These are phyloP conservation scores for Aspergillus ochraceoroseus DNA, from an alignment of 2,329 filamentous ascomycete species.

Conservation along the genomic window DNA sequence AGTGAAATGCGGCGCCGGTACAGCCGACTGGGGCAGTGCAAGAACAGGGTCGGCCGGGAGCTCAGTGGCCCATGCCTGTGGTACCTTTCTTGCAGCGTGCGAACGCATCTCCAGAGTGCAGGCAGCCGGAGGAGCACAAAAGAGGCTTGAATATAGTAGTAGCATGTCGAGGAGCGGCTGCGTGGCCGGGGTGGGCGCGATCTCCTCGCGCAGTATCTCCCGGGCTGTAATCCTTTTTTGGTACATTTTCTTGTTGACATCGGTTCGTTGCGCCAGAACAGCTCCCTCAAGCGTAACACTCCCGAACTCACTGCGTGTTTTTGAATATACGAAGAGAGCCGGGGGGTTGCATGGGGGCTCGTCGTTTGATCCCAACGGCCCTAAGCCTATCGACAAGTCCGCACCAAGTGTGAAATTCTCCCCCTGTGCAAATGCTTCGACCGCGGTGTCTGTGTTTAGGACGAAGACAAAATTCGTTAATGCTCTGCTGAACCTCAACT, in stretches of 20 bases:
- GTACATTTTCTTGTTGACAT: slow-evolving; percentile 93
- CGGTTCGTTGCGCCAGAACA: slow-evolving; percentile 81
- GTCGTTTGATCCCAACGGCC: slow-evolving; percentile 88
- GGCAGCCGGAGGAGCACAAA: neutral
- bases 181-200: slow-evolving; percentile 72
- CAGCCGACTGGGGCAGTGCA: too few species aligned
- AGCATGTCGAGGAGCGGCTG: slow-evolving; percentile 77
- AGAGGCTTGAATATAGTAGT: slow-evolving; percentile 69
- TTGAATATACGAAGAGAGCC: slow-evolving; percentile 90
- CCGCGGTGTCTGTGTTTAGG: slow-evolving; percentile 77
- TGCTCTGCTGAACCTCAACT: slow-evolving; percentile 46
- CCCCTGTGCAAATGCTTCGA: slow-evolving; percentile 83
- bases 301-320: slow-evolving; percentile 91
- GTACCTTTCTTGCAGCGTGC: neutral
- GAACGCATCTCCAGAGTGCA: neutral
- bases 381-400: slow-evolving; percentile 89
- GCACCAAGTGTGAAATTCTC: slow-evolving; percentile 85
- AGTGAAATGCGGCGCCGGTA: too few species aligned
- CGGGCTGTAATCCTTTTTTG: slow-evolving; percentile 72
- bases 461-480: slow-evolving; percentile 79
- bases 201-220: slow-evolving; percentile 70
- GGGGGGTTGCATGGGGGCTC: slow-evolving; percentile 87
- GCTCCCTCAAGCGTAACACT: slow-evolving; percentile 87
- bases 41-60: neutral
- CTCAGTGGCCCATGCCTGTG: neutral